phyloP scores from a whole-genome alignment of 2,329 filamentous ascomycete genomes.

The Raffaelea arxii region DNA sequence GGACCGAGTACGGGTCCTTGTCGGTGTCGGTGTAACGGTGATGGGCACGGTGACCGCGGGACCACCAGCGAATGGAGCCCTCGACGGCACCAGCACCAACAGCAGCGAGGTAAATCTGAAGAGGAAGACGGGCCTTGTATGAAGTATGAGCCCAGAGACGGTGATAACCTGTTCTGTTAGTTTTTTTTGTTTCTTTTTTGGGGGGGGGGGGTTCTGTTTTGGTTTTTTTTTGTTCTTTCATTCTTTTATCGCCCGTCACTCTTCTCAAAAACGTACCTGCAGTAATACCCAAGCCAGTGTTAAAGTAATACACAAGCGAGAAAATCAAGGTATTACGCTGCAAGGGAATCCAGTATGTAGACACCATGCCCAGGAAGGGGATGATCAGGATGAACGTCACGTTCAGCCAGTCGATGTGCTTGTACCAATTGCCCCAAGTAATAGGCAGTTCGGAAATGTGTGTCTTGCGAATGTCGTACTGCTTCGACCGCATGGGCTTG shows the following conservation, averaged over 20 bases:
- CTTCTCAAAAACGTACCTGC: slow-evolving; percentile 42
- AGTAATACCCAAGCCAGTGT: slow-evolving; percentile 71
- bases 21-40: slow-evolving; percentile 89
- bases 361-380: slow-evolving; percentile 62
- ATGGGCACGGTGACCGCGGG: slow-evolving; percentile 75
- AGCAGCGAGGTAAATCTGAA: slow-evolving; percentile 74
- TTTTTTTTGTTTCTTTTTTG: too few species aligned
- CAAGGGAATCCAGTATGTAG: slow-evolving; percentile 70
- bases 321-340: slow-evolving; percentile 62
- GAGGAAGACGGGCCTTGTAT: slow-evolving; percentile 66
- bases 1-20: slow-evolving; percentile 84
- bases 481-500: slow-evolving; percentile 37
- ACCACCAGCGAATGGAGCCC: slow-evolving; percentile 84
- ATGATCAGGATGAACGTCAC: slow-evolving; percentile 70
- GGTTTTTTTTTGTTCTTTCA: too few species aligned
- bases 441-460: slow-evolving; percentile 80
- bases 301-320: slow-evolving; percentile 72
- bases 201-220: too few species aligned
- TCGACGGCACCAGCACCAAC: slow-evolving; percentile 76
- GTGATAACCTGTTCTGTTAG: slow-evolving; percentile 49
- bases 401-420: slow-evolving; percentile 93
- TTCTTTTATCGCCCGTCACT: too few species aligned
- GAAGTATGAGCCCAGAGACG: slow-evolving; percentile 80
- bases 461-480: slow-evolving; percentile 55
- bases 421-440: slow-evolving; percentile 76